Base-by-base conservation (phyloP, 441 rosid genomes). In the Geranium incanum region DNA sequence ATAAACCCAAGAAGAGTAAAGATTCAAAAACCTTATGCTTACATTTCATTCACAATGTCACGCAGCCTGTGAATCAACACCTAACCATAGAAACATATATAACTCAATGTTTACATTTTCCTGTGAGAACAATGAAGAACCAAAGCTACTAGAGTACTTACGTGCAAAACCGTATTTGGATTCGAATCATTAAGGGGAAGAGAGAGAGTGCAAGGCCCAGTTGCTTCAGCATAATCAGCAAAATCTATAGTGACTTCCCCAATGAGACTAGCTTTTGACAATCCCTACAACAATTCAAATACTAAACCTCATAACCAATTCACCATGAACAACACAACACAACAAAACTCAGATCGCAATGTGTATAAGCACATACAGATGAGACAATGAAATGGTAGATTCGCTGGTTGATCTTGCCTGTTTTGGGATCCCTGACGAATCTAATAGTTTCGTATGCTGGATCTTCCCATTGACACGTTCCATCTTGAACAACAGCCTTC, bases 191-290 rank as follows among this genome's bases (percentile, higher is more conserved):
- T 86, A 41, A 93, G 70, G n/a, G 97, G 91, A 72, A 90, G 88
- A 70, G 93, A 84, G 72, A 91, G 78, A 13, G 84, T 76, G 66
- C 87, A 88, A 74, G 84, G 77, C 76, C 86, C 88, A 39, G 79
- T 79, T 28, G 86, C 72, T 80, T 84, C 89, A 4, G 86, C 91
- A 72, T 93, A 87, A 80, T 76, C 86, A 70, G 94, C 93, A 75
- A 93, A 84, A 82, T 93, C 89, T 69, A 91, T 71, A 1, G 92
- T 86, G 70, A 80, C 89, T 75, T 88, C 92, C 41, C 95, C 97
- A 67, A 90, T 80, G 70, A 80, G 60, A 55, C 88, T 78, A 75
- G 82, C 81, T 75, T 85, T 93, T 3, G 83, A 69, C 6, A 83
- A 79, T 81, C 91, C 95, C 97, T 93, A 39, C 75, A 79, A 67